A percentile compares a stretch with the other conserved stretches of the same genome.
Conservation (phyloP, 345 rosid species). For the Acer campestre region DNA sequence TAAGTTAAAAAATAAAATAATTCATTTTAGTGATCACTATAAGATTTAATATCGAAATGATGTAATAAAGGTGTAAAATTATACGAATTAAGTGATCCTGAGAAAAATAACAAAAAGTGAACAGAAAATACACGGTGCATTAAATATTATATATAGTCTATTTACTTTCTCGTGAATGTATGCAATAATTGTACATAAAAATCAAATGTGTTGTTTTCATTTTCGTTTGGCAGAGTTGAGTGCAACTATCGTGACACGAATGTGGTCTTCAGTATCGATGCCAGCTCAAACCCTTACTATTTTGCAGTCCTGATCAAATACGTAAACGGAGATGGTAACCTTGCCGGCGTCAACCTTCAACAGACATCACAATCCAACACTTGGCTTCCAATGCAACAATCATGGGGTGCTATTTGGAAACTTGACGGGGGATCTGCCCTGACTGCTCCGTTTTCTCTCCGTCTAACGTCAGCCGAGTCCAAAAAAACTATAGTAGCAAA, state of each 20-base stretch:
- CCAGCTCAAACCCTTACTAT: conserved; percentile 56
- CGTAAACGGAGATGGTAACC: conserved; percentile 57
- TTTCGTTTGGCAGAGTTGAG: conserved; percentile 40
- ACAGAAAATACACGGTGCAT: too few species aligned
- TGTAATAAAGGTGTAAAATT: too few species aligned
- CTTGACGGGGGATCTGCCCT: conserved; percentile 43
- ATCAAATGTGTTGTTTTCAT: background rate
- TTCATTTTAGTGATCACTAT: too few species aligned
- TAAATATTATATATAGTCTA: too few species aligned
- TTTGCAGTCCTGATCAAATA: conserved; percentile 52
- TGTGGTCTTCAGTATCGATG: conserved; percentile 46
- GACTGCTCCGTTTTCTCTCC: conserved; percentile 56
- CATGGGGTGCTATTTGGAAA: conserved; percentile 73
- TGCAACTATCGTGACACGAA: conserved; percentile 51
- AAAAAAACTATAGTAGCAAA: conserved; percentile 38
- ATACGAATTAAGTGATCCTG: too few species aligned
- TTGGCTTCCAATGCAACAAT: conserved; percentile 59
- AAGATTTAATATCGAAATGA: too few species aligned
- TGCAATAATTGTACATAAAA: too few species aligned
- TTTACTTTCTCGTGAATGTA: too few species aligned
- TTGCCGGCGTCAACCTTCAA: conserved; percentile 45
- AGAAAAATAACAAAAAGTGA: too few species aligned
- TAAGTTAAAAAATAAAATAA: too few species aligned
- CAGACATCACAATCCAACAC: conserved; percentile 34
- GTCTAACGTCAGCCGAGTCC: conserved; percentile 45